Base-by-base conservation (phyloP, 805 yeast genomes). In the Torulaspora gathmanii region DNA sequence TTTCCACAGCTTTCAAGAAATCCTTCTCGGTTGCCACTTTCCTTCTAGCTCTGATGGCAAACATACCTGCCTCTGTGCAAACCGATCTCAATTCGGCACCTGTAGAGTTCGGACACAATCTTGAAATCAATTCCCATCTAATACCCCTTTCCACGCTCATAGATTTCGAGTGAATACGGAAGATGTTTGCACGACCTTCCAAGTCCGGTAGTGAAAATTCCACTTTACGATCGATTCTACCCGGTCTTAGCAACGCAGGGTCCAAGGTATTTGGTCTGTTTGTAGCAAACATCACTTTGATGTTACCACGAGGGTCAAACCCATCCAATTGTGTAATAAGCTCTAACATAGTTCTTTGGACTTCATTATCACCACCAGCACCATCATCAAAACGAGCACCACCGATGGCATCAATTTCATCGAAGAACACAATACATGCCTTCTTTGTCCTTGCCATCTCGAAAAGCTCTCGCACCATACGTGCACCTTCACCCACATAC, bases 361-460 rank as follows among this genome's bases (percentile, higher is more conserved):
- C 99, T 71, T 93, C 99, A 65, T 91, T 93, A 69, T 93, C 99
- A 63, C 98, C 98, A 57, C 97, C 98, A 9, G 98, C 98, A 60
- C 98, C 98, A 66, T 93, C 99, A 68, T 93, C 99, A 65, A 93
- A 93, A 68, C 99, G 83, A n/a, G 98, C 98, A 33, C 99, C 99
- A 55, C 99, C 99, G 67, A 93, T 88, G 30, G 99, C 99, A 72
- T 93, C 99, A 55, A 93, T 83, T 73, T 93, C 99, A 70, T 93
- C 99, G 61, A 93, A 93, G 70, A 93, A 93, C 46, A 93, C 91
- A 62, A 93, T 93, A 70, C 98, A 91, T 1, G 99, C 98, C 64
- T 91, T 90, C 70, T 93, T 93, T 29, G 98, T 86, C 65, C 99
- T 83, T 2, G 99, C 99, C 98, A 93, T 90, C 67, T 93, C 99